Conservation (phyloP, 129 eudicot species). For the Chrysanthemum seticuspe region DNA sequence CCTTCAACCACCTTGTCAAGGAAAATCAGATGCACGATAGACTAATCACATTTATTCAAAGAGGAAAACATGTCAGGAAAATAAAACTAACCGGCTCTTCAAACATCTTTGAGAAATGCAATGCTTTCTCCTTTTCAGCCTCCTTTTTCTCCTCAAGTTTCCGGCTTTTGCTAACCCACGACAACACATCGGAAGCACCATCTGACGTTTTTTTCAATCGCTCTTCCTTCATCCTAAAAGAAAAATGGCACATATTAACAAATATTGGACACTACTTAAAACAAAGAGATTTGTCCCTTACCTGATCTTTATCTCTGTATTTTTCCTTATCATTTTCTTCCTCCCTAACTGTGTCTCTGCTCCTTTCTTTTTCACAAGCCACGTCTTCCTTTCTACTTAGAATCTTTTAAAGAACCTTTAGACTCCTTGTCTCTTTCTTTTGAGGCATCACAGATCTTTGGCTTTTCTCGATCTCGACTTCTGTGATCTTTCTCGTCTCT, state of each 20-base stretch:
- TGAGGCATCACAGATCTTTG: constrained; percentile 39
- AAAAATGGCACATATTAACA: background rate
- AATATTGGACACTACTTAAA: background rate
- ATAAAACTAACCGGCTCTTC: constrained; percentile 79
- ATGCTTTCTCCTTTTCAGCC: constrained; percentile 74
- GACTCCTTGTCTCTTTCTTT: constrained; percentile 61
- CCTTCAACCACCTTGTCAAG: constrained; percentile 97
- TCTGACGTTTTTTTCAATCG: constrained; percentile 70
- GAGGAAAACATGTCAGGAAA: background rate
- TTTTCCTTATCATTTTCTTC: constrained; percentile 58
- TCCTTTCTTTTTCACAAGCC: constrained; percentile 56
- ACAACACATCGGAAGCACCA: constrained; percentile 62
- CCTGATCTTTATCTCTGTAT: constrained; percentile 44
- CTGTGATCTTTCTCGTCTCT: constrained; percentile 45
- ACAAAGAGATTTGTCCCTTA: constrained; percentile 19
- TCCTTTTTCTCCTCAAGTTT: constrained; percentile 77
- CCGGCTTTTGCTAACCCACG: constrained; percentile 89
- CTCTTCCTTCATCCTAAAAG: constrained; percentile 82
- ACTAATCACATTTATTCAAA: constrained; percentile 5
- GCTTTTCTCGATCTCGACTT: constrained; percentile 62
- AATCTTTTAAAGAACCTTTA: constrained; percentile 49
- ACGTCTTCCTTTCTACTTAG: constrained; percentile 59
- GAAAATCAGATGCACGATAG: constrained; percentile 16
- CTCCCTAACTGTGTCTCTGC: constrained; percentile 52
- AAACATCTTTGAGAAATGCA: constrained; percentile 70